Evolutionary conservation across 2,329 filamentous ascomycete genomes (phyloP).

Genomic region (Neofusicoccum kwambonambiense): DNA sequence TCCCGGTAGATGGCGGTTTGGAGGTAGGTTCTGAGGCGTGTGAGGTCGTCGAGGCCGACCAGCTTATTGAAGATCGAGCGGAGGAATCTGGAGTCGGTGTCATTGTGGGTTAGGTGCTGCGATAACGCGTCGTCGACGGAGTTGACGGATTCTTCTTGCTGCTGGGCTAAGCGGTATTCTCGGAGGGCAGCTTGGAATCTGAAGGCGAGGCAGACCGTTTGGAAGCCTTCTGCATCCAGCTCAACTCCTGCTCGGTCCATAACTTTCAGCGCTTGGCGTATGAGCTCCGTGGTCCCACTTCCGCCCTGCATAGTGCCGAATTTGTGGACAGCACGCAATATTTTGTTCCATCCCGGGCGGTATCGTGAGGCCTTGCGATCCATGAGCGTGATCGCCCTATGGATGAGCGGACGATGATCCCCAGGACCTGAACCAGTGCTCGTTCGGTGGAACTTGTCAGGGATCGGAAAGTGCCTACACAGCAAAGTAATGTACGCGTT

Average conservation of each 20-base stretch:
- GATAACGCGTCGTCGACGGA: not conserved
- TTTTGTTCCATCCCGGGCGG: constrained; percentile 25
- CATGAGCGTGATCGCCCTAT: constrained; percentile 29
- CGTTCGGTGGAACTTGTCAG: constrained; percentile 21
- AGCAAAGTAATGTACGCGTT: constrained; percentile 54
- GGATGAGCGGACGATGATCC: not conserved
- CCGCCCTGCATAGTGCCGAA: not conserved
- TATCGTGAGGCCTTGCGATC: constrained; percentile 20
- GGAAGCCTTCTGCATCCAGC: constrained; percentile 10
- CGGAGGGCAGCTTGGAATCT: not conserved
- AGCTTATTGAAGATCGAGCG: constrained; percentile 14
- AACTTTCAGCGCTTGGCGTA: not conserved
- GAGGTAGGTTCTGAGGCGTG: constrained; percentile 44
- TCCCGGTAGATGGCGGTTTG: constrained; percentile 18
- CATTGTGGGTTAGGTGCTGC: not conserved
- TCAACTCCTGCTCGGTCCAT: not conserved
- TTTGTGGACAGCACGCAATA: constrained; percentile 22
- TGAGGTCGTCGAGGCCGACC: not conserved
- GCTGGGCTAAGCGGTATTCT: not conserved
- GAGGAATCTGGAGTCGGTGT: constrained; percentile 3
- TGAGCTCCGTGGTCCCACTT: not conserved
- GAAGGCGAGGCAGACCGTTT: not conserved
- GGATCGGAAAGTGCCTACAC: constrained; percentile 39
- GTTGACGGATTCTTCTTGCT: not conserved
- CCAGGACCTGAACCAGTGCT: not conserved